Evolutionary conservation across 805 yeast genomes (phyloP), one percentile per base, ranked within the genome.

Genomic region (Candida methanosorbosa): DNA sequence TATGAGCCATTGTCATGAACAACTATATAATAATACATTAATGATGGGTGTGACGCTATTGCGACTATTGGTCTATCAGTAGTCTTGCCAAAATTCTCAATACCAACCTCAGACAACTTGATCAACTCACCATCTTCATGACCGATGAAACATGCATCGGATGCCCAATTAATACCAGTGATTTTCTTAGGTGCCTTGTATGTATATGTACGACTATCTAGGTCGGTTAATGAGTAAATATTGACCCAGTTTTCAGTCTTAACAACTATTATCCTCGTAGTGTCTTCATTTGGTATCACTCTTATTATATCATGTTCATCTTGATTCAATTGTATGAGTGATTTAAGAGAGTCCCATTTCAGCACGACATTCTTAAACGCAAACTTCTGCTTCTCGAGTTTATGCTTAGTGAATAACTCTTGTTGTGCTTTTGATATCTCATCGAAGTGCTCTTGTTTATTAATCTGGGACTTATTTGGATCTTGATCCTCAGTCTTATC

Each of bases 331-430:
- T 15, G 29, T 4, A 13, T 24, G 11, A 9, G 24, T n/a, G n/a
- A n/a, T n/a, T n/a, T 26, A 14, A 29, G 29, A 14, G 35, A 15
- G 39, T 18, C 13, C 23, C 31, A 28, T 34, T 37, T 29, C 15
- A 24, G 27, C 41, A n/a, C n/a, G n/a, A n/a, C n/a, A n/a, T n/a
- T n/a, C n/a, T n/a, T n/a, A n/a, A n/a, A n/a, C n/a, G n/a, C 38
- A 21, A 41, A 38, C 26, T 48, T 45, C 28, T 19, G 18, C 27
- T 46, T 53, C 9, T 41, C 37, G 4, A 43, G 27, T 25, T 43
- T 46, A 35, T 53, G 58, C 6, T 32, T 25, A 16, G 36, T 32
- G 30, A 44, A 50, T 17, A 53, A 35, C 9, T 29, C 34, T 8
- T 35, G 26, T 24, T 48, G 48, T 1, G 54, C 48, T 13, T 40